These are phyloP conservation scores for Lodderomyces theae DNA, from an alignment of 1,139 yeast species.

Conservation along the genomic window DNA sequence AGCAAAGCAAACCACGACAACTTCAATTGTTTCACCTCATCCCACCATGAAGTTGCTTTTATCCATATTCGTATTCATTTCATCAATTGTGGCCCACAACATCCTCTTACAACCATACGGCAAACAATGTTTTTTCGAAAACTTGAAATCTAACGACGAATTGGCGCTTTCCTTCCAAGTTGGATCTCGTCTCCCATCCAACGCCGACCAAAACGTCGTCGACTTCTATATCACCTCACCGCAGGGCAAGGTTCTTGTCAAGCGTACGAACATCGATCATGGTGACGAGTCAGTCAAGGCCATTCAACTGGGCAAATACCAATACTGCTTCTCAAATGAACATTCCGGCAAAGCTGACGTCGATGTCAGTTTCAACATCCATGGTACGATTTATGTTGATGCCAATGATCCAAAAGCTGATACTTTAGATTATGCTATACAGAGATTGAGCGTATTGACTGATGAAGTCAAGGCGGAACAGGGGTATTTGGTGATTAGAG, in stretches of 20 bases:
- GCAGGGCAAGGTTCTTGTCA: slow-evolving; percentile 50
- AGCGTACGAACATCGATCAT: slow-evolving; percentile 62
- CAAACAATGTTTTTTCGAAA: slow-evolving; percentile 85
- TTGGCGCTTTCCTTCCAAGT: slow-evolving; percentile 89
- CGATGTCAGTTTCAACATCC: slow-evolving; percentile 94
- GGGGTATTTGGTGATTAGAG: slow-evolving; percentile 90
- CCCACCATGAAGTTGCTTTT: slow-evolving; percentile 7
- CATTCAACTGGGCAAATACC: slow-evolving; percentile 66
- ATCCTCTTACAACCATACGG: slow-evolving; percentile 83
- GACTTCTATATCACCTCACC: slow-evolving; percentile 71
- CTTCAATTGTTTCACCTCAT: background rate
- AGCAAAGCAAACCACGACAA: background rate
- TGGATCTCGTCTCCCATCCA: slow-evolving; percentile 81
- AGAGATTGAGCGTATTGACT: slow-evolving; percentile 70
- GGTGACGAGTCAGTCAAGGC: slow-evolving; percentile 78
- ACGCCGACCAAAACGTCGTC: slow-evolving; percentile 72
- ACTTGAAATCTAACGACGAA: slow-evolving; percentile 78
- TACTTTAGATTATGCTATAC: slow-evolving; percentile 81
- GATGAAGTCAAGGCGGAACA: slow-evolving; percentile 90
- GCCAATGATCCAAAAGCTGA: slow-evolving; percentile 78
- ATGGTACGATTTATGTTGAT: slow-evolving; percentile 88
- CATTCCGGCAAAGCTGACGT: slow-evolving; percentile 67
- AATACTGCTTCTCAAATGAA: slow-evolving; percentile 91
- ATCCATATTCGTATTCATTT: slow-evolving; percentile 13
- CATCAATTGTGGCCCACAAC: slow-evolving; percentile 60